Evolutionary conservation across 2,329 filamentous ascomycete species (phyloP), one percentile per base, ranked within the genome.

Genomic region (Aspergillus ochraceus): DNA sequence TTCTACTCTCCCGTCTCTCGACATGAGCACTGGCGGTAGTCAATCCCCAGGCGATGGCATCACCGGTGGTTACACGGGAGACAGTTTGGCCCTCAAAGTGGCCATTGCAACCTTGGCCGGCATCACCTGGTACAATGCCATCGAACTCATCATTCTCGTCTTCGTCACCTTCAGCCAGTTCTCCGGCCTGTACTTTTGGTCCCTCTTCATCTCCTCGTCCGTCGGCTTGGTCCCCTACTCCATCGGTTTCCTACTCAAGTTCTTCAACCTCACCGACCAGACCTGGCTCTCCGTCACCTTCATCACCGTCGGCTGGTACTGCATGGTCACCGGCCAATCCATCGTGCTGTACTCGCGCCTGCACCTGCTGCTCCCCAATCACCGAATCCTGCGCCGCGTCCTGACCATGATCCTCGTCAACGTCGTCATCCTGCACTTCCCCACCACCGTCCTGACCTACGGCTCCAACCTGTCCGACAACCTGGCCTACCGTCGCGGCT

Each of bases 261-360:
- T 79, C 66, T 81, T 80, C 65, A 63, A 71, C 11, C 61, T 78
- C 61, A 72, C 72, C 49, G 62, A 63, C 5, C 68, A 74, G 24
- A 62, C 68, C 24, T 77, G 75, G 70, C 64, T 80, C 9, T 74
- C 76, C 2, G 70, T 80, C n/a, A 74, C 75, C 10, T 68, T 81
- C 19, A 71, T 82, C 49, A 78, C 75, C 17, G 61, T 81, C 32
- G 79, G 79, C 54, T 81, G 80, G 79, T 80, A 75, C 62, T 71
- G 69, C 29, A 80, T 81, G 78, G 78, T 81, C 26, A 81, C 78
- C 1, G 80, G 80, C 10, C 80, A 82, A 66, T 78, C 78, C 2
- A 63, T 82, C 20, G 80, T 83, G 10, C 72, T 83, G 3, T 83
- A 81, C 67, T 83, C 80, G 4, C 75, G 80, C n/a, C 72, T 83